Conservation (phyloP, 257 asterid genomes). For the Anisodus tanguticus region DNA sequence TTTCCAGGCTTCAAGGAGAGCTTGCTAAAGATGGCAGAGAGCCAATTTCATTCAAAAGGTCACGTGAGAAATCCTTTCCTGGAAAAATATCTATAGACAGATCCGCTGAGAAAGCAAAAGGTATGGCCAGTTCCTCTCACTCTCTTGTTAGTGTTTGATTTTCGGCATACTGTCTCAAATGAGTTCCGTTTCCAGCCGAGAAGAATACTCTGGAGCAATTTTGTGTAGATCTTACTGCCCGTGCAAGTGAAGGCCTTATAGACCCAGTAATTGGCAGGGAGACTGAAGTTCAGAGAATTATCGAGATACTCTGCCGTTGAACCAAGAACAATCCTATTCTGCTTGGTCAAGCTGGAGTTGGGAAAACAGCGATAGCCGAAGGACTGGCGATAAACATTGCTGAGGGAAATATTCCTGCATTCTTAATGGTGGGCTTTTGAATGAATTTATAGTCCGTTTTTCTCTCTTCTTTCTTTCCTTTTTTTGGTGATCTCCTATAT, state of each 20-base stretch:
- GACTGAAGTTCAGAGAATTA: constrained; percentile 73
- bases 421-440: constrained; percentile 63
- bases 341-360: constrained; percentile 99
- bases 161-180: constrained; percentile 27
- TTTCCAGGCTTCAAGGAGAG: constrained; percentile 93
- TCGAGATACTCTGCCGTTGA: constrained; percentile 91
- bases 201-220: constrained; percentile 73
- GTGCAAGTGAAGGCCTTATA: constrained; percentile 75
- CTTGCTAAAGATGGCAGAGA: constrained; percentile 95
- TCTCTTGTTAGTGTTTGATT: constrained; percentile 25
- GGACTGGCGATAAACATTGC: constrained; percentile 83
- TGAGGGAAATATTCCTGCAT: constrained; percentile 74
- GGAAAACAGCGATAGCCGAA: constrained; percentile 98
- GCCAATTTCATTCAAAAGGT: constrained; percentile 64
- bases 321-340: constrained; percentile 96
- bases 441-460: not conserved
- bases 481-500: not conserved
- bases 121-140: constrained; percentile 42
- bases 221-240: constrained; percentile 90
- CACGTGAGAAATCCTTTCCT: constrained; percentile 53
- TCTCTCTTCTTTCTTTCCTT: not conserved
- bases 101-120: constrained; percentile 57
- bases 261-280: constrained; percentile 97
- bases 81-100: constrained; percentile 54
- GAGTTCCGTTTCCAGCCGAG: constrained; percentile 49